Evolutionary conservation across 2,329 filamentous ascomycete genomes (phyloP).

Genomic region (Calonectria pteridis): DNA sequence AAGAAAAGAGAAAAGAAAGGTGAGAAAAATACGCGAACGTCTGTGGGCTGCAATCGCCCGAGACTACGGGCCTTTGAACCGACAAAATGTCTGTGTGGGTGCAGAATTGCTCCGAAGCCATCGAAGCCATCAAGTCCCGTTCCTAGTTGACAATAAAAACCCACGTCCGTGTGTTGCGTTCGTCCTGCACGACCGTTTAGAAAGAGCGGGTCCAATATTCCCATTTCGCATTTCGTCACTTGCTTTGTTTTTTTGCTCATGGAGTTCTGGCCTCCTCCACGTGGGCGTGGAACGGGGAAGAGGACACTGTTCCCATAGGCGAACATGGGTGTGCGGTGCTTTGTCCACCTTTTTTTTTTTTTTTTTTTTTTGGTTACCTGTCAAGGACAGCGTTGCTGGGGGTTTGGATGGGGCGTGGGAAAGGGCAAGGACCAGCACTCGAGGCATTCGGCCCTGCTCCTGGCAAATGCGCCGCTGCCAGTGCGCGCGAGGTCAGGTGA

Average conservation of each 20-base stretch:
- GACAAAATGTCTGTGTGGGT: slow-evolving; percentile 4
- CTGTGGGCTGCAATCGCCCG: not conserved
- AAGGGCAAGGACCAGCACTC: slow-evolving; percentile 13
- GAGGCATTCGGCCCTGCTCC: slow-evolving; percentile 25
- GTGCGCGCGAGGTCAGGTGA: not conserved
- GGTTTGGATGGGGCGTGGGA: not conserved
- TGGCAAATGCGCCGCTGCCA: not conserved
- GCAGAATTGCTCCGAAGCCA: slow-evolving; percentile 2
- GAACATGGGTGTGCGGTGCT: not conserved
- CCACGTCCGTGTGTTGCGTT: not conserved
- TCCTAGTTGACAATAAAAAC: not conserved
- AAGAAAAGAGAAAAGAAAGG: not conserved
- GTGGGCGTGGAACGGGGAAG: slow-evolving; percentile 12
- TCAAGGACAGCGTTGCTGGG: not conserved
- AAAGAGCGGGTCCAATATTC: not conserved
- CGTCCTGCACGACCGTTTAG: slow-evolving; percentile 19
- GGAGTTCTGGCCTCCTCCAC: slow-evolving; percentile 9
- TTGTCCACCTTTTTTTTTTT: not conserved
- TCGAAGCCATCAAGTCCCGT: not conserved
- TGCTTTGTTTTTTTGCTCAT: not conserved
- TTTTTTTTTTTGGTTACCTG: too few relatives aligned
- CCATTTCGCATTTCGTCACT: not conserved
- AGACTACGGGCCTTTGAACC: not conserved
- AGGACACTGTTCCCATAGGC: not conserved
- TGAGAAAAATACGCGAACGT: not conserved